phyloP scores from a whole-genome alignment of 2,329 filamentous ascomycete species.

The Nothopassalora personata region DNA sequence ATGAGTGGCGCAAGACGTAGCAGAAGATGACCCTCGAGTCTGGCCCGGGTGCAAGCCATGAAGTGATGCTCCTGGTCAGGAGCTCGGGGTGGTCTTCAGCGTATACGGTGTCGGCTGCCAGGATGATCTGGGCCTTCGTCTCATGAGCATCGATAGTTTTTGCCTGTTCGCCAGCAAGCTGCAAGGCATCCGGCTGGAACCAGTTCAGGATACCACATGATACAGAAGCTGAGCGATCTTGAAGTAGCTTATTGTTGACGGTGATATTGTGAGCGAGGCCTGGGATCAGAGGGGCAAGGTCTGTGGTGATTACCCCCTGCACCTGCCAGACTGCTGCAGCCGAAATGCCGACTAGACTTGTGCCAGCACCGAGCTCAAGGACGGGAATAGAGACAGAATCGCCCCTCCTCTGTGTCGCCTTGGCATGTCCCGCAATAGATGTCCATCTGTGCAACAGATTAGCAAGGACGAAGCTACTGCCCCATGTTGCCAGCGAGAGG shows the following conservation, averaged over 20 bases:
- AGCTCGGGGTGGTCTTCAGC: conserved; percentile 39
- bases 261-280: conserved; percentile 32
- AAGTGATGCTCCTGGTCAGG: conserved; percentile 32
- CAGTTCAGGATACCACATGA: conserved; percentile 36
- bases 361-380: conserved; percentile 53
- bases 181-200: conserved; percentile 28
- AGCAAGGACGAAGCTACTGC: conserved; percentile 34
- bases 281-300: conserved; percentile 32
- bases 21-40: conserved; percentile 35
- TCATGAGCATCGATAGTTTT: background rate
- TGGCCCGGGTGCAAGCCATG: conserved; percentile 31
- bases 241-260: conserved; percentile 25
- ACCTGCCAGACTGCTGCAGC: conserved; percentile 31
- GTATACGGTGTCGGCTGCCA: conserved; percentile 42
- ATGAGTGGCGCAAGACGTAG: conserved; percentile 38
- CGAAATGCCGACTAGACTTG: conserved; percentile 40
- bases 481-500: conserved; percentile 37
- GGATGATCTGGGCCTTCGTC: conserved; percentile 33
- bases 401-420: too few relatives aligned
- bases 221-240: conserved; percentile 9
- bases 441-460: conserved; percentile 32
- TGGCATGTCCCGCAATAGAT: conserved; percentile 4
- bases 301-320: conserved; percentile 33
- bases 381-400: conserved; percentile 18
- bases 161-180: background rate